phyloP scores from a whole-genome alignment of 495 filamentous ascomycete species.

The Xylaria flabelliformis region DNA sequence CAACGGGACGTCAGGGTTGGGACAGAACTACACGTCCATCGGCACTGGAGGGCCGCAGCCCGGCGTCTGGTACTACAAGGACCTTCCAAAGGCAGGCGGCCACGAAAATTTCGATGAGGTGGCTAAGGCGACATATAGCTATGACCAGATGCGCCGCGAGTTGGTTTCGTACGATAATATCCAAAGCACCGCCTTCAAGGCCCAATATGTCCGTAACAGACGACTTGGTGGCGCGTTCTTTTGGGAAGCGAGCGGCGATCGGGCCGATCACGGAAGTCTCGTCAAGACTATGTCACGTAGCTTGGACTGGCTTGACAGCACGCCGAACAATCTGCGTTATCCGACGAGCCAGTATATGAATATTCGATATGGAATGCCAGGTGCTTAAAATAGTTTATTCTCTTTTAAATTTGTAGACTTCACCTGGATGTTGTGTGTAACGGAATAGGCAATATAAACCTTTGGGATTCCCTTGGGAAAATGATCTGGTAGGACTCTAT shows the following conservation, averaged over 20 bases:
- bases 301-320: slow-evolving; percentile 59
- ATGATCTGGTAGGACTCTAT: not conserved
- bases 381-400: slow-evolving; percentile 28
- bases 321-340: slow-evolving; percentile 66
- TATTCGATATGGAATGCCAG: slow-evolving; percentile 59
- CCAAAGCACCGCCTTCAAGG: slow-evolving; percentile 65
- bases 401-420: not conserved
- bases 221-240: slow-evolving; percentile 85
- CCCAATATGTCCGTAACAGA: slow-evolving; percentile 64
- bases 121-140: slow-evolving; percentile 71
- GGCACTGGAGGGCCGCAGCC: slow-evolving; percentile 72
- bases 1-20: slow-evolving; percentile 71
- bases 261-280: slow-evolving; percentile 63
- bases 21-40: slow-evolving; percentile 68
- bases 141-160: slow-evolving; percentile 60
- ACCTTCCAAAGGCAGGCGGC: slow-evolving; percentile 57
- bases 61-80: slow-evolving; percentile 83
- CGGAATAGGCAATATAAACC: not conserved
- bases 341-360: slow-evolving; percentile 77
- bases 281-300: slow-evolving; percentile 66
- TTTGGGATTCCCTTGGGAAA: not conserved
- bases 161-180: slow-evolving; percentile 82
- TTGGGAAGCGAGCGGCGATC: slow-evolving; percentile 87
- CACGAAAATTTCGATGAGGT: slow-evolving; percentile 55
- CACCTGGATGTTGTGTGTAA: not conserved